A percentile compares a stretch with the other conserved stretches of the same genome.
Conservation (phyloP, 106 monocot species). For the Dendrobium huoshanense region DNA sequence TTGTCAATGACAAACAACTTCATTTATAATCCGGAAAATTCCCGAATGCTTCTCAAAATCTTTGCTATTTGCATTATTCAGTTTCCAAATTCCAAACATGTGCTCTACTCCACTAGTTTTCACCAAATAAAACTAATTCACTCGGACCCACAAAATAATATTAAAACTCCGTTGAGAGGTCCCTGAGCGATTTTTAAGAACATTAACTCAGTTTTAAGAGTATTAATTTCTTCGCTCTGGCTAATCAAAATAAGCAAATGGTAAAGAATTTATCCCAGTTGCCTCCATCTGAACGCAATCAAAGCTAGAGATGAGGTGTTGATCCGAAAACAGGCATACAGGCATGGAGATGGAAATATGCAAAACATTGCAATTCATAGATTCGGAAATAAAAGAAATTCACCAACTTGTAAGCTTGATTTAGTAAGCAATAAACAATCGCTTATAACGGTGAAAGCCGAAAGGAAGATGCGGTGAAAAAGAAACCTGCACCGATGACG, state of each 20-base stretch:
- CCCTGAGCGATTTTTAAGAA: background rate
- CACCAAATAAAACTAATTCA: background rate
- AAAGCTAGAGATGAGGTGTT: background rate
- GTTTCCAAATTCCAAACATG: background rate
- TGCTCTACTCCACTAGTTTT: background rate
- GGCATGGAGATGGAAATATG: background rate
- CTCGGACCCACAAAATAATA: background rate
- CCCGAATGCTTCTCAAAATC: background rate
- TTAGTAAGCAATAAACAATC: background rate
- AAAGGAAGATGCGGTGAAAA: background rate
- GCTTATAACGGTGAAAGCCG: background rate
- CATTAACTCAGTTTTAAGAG: background rate
- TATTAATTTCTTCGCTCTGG: background rate
- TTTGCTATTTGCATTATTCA: background rate
- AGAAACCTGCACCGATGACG: slow-evolving; percentile 9
- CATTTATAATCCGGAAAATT: background rate
- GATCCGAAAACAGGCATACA: background rate
- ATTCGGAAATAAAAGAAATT: background rate
- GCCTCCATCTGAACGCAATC: background rate
- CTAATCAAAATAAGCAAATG: background rate
- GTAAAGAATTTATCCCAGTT: background rate
- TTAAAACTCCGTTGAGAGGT: background rate
- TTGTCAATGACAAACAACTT: background rate
- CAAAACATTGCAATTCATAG: background rate
- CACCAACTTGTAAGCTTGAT: background rate